A percentile compares a stretch with the other conserved stretches of the same genome.
Conservation (phyloP, 768 basidiomycete species). For the Lenzites betulinus region DNA sequence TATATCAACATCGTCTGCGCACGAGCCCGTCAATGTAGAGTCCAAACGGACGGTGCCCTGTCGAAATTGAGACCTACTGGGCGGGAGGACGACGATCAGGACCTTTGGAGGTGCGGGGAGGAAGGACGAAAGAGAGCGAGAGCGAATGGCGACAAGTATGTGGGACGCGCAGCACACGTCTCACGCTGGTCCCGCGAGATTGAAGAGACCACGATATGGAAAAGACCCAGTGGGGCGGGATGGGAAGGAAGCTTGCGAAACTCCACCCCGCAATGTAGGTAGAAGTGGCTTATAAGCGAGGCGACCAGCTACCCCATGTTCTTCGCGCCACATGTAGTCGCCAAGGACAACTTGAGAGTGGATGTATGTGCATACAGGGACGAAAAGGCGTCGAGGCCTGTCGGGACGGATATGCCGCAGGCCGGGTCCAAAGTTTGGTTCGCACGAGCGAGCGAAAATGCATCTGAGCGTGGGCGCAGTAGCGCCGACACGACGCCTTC, state of each 20-base stretch:
- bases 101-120: background rate
- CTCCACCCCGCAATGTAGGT: background rate
- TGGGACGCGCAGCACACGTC: background rate
- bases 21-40: no score
- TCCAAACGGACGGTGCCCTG: no score
- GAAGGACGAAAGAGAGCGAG: background rate
- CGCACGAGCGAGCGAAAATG: background rate
- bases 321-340: background rate
- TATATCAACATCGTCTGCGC: background rate
- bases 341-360: background rate
- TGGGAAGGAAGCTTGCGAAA: background rate
- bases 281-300: background rate
- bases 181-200: background rate
- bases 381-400: background rate
- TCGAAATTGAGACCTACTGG: no score
- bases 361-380: background rate
- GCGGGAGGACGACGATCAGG: background rate
- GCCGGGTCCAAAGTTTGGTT: background rate
- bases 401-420: no score
- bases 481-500: background rate
- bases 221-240: background rate
- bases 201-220: background rate
- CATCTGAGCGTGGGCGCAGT: background rate
- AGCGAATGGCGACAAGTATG: background rate
- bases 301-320: background rate